Conservation (phyloP, 768 basidiomycete species). For the Boletus reticuloceps region DNA sequence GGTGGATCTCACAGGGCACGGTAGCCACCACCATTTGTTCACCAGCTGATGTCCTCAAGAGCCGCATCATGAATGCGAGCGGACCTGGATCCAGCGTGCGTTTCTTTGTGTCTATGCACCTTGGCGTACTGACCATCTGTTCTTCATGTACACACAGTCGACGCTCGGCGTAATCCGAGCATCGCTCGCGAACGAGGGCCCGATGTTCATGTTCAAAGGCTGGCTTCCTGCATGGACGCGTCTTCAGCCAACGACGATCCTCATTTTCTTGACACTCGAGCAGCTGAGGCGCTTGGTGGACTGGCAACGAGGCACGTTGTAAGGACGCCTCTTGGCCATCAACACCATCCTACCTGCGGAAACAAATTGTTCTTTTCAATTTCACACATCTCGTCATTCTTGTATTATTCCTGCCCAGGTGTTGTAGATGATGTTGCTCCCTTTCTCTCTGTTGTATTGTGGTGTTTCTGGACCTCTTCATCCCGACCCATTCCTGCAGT, state of each 20-base stretch:
- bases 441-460: not conserved
- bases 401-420: not conserved
- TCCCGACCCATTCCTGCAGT: not conserved
- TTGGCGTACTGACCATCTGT: not conserved
- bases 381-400: no score
- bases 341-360: no score
- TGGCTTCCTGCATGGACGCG: slow-evolving; percentile 88
- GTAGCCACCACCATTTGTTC: slow-evolving; percentile 89
- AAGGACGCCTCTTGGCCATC: not conserved
- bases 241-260: slow-evolving; percentile 83
- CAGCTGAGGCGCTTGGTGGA: slow-evolving; percentile 76
- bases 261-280: slow-evolving; percentile 84
- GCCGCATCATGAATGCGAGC: slow-evolving; percentile 86
- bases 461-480: not conserved
- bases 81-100: slow-evolving; percentile 74
- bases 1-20: slow-evolving; percentile 55
- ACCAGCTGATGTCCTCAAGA: slow-evolving; percentile 86
- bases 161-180: slow-evolving; percentile 66
- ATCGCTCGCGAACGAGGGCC: slow-evolving; percentile 70
- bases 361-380: no score
- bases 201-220: slow-evolving; percentile 92
- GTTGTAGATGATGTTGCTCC: not conserved
- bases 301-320: slow-evolving; percentile 42
- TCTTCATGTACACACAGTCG: slow-evolving; percentile 41
- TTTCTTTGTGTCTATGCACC: slow-evolving; percentile 20